Evolutionary conservation across 352 stramenopile species (phyloP).

Genomic region (Pythium biforme): DNA sequence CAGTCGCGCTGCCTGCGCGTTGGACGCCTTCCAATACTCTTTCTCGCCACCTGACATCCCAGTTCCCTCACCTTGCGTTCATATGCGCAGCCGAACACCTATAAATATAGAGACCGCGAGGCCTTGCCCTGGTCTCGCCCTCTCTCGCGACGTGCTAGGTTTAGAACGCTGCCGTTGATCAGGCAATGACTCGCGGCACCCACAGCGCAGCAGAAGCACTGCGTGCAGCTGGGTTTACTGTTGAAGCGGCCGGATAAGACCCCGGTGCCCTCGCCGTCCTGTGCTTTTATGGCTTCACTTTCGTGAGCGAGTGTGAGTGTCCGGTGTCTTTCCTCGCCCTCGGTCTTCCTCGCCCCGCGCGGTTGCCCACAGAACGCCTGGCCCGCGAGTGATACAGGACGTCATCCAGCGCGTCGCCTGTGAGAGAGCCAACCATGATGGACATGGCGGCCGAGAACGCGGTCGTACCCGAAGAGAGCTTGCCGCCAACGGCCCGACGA

Average conservation of each 20-base stretch:
- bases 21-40: not conserved
- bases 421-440: conserved; percentile 38
- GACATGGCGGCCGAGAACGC: conserved; percentile 37
- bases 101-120: no score
- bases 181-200: no score
- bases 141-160: no score
- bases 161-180: no score
- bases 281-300: not conserved
- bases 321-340: not conserved
- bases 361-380: not conserved
- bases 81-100: no score
- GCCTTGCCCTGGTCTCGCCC: no score
- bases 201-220: not conserved
- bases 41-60: no score
- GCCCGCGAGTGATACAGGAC: not conserved
- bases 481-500: conserved; percentile 2
- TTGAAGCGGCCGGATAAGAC: conserved; percentile 14
- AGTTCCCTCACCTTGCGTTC: no score
- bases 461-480: conserved; percentile 27
- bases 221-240: not conserved
- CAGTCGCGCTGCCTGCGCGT: not conserved
- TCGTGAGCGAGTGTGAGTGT: not conserved
- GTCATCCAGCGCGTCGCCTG: no score
- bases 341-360: not conserved
- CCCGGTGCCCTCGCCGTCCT: not conserved